phyloP scores from a whole-genome alignment of 1,284 basidiomycete genomes.

The Apiotrichum porosum region DNA sequence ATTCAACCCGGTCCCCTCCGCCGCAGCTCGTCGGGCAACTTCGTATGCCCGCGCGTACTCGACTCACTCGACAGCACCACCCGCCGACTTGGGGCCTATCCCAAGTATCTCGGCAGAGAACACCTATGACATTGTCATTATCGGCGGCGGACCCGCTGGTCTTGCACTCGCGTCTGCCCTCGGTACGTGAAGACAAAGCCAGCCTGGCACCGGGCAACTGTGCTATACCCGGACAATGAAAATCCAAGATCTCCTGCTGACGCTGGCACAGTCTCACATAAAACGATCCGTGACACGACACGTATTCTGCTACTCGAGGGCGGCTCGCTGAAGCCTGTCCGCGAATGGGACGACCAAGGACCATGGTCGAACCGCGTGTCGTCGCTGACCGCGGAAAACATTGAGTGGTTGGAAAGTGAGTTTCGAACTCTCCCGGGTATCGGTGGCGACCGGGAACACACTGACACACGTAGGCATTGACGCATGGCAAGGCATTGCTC shows the following conservation, averaged over 20 bases:
- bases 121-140: conserved; percentile 76
- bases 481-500: conserved; percentile 75
- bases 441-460: too few species aligned
- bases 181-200: too few species aligned
- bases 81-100: background rate
- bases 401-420: conserved; percentile 67
- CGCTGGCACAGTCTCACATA: conserved; percentile 15
- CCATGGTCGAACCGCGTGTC: conserved; percentile 82
- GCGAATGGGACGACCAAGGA: conserved; percentile 60
- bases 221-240: too few species aligned
- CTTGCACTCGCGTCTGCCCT: conserved; percentile 83
- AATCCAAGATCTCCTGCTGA: background rate
- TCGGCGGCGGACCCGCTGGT: conserved; percentile 90
- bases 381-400: conserved; percentile 80
- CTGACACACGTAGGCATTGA: conserved; percentile 63
- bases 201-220: too few species aligned
- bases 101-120: conserved; percentile 25
- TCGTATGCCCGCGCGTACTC: background rate
- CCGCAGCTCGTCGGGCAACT: background rate
- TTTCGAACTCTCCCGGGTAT: too few species aligned
- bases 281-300: conserved; percentile 5
- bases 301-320: conserved; percentile 71
- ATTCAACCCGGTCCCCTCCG: too few species aligned
- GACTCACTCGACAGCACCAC: background rate
- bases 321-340: conserved; percentile 63